Conservation (phyloP, 2,329 filamentous ascomycete genomes). For the Biscogniauxia marginata region DNA sequence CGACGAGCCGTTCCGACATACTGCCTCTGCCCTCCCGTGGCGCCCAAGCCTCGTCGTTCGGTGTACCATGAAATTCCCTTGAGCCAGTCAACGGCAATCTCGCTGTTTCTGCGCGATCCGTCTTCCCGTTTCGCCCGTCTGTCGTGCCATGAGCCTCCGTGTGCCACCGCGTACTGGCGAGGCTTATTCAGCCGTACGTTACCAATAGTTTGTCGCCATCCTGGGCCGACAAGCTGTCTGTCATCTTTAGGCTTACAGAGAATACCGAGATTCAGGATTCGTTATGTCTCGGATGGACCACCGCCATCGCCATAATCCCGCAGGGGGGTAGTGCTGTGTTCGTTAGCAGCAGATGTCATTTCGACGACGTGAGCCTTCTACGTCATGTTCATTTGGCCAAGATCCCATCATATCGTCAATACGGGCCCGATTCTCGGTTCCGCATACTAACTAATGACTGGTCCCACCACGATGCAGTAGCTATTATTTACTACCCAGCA, state of each 20-base stretch:
- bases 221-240: background rate
- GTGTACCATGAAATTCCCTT: background rate
- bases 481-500: background rate
- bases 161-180: background rate
- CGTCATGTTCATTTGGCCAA: background rate
- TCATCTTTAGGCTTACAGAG: background rate
- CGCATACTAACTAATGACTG: background rate
- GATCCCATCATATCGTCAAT: background rate
- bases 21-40: background rate
- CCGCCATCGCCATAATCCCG: background rate
- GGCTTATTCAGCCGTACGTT: background rate
- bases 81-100: background rate
- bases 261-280: background rate
- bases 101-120: background rate
- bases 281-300: background rate
- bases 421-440: background rate
- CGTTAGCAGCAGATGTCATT: background rate
- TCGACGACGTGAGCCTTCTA: background rate
- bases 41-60: background rate
- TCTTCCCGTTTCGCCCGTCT: slow-evolving; percentile 2
- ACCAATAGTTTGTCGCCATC: background rate
- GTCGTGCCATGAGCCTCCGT: background rate
- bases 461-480: background rate
- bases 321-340: background rate
- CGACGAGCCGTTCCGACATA: background rate